Evolutionary conservation across 306 rosid genomes (phyloP), one percentile per base, ranked within the genome.

Genomic region (Trichosanthes truncata): DNA sequence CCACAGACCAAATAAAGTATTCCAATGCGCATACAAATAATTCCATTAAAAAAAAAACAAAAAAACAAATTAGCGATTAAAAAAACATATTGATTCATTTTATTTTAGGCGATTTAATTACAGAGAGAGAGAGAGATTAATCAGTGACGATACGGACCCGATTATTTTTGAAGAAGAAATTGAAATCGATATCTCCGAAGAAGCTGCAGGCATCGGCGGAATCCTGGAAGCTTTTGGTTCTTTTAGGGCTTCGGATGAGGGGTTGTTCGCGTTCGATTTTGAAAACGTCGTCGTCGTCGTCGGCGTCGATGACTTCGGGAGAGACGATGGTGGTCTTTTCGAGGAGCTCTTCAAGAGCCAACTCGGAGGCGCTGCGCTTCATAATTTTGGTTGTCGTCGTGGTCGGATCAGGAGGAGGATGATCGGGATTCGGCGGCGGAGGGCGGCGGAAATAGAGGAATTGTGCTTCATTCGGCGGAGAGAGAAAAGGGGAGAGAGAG

Each of bases 341-440:
- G 0, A 86, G 57, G 76, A 74, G 85, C 74, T 85, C 91, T 4
- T 85, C 84, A 0, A 86, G 57, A 67, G 79, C 91, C n/a, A 82
- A 74, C 77, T 87, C 97, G 36, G 94, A 87, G 23, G 82, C 33
- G 81, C 84, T 91, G 31, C 83, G 81, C 83, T 81, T 78, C 83
- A 82, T 51, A 2, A 0, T 61, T n/a, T 11, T 0, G 1, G n/a
- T 8, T 26, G 68, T 31, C 11, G 55, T 13, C 55, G 56, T 1
- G 1, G n/a, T n/a, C n/a, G n/a, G n/a, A n/a, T n/a, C n/a, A n/a
- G 6, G 41, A 38, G 56, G 77, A 35, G 89, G 79, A 14, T 69
- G 79, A 53, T 81, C 55, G 17, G 10, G 10, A 12, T 9, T 9
- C 45, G 82, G 33, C 21, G 17, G 20, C 36, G 36, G 26, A 76